A percentile compares a stretch with the other conserved stretches of the same genome.
Evolutionary conservation across 1,139 yeast species (phyloP).

Genomic region (Lodderomyces jiufengensis): DNA sequence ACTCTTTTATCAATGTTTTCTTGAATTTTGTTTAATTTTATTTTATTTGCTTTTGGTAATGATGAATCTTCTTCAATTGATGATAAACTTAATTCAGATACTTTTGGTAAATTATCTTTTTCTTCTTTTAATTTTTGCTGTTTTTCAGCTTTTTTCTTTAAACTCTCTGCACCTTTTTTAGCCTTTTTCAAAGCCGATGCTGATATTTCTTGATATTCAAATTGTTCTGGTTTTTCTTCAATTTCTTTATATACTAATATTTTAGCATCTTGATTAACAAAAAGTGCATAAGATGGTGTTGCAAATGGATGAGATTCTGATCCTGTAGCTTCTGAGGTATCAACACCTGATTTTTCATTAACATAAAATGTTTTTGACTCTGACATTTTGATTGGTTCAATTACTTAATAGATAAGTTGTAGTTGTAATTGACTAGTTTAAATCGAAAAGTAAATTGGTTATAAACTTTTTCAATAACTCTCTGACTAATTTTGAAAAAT

Average conservation of each 20-base stretch:
- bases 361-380: conserved; percentile 48
- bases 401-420: not conserved
- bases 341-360: conserved; percentile 69
- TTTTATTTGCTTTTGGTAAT: conserved; percentile 64
- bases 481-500: no score
- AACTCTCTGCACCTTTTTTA: conserved; percentile 90
- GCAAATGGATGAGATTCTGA: conserved; percentile 67
- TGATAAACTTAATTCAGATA: conserved; percentile 74
- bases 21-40: conserved; percentile 59
- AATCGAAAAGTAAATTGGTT: no score
- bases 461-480: no score
- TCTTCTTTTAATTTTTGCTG: conserved; percentile 64
- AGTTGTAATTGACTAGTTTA: not conserved
- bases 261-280: conserved; percentile 53
- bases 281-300: conserved; percentile 82
- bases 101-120: conserved; percentile 35
- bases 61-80: conserved; percentile 67
- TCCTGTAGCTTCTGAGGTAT: conserved; percentile 55
- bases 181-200: conserved; percentile 95
- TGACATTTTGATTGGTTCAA: conserved; percentile 19
- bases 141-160: conserved; percentile 86
- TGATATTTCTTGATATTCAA: conserved; percentile 70
- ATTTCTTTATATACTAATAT: conserved; percentile 62
- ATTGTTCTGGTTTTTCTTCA: conserved; percentile 46
- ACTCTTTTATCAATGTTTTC: conserved; percentile 62